Evolutionary conservation across 108 stramenopile species (phyloP).

Genomic region (Nitzschia putrida): DNA sequence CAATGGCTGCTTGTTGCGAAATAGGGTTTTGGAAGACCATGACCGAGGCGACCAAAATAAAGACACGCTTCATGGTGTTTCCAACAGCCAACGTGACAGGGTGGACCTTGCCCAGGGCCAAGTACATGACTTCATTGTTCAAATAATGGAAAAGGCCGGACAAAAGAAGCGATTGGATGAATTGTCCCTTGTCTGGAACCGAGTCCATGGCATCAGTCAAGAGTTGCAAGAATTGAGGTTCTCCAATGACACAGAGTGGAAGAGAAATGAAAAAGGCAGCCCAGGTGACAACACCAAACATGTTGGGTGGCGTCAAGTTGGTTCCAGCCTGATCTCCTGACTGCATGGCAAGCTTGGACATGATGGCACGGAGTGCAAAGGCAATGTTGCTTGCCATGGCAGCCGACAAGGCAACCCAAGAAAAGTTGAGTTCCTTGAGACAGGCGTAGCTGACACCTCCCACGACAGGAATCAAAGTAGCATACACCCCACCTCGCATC

Average conservation of each 20-base stretch:
- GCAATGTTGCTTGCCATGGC: conserved; percentile 91
- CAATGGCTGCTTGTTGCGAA: conserved; percentile 70
- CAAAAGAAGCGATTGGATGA: conserved; percentile 59
- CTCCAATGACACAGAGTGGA: conserved; percentile 70
- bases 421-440: conserved; percentile 84
- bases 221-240: conserved; percentile 52
- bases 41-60: conserved; percentile 93
- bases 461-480: conserved; percentile 82
- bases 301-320: conserved; percentile 80
- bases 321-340: conserved; percentile 52
- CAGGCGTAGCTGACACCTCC: conserved; percentile 92
- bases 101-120: conserved; percentile 84
- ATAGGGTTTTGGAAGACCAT: conserved; percentile 90
- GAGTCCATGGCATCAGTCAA: conserved; percentile 49
- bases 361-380: conserved; percentile 87
- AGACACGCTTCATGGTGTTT: conserved; percentile 96
- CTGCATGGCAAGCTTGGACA: conserved; percentile 84
- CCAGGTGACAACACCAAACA: conserved; percentile 90
- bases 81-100: conserved; percentile 95
- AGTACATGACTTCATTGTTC: conserved; percentile 96
- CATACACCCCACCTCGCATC: conserved; percentile 78
- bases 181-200: conserved; percentile 23
- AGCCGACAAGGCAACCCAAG: conserved; percentile 86
- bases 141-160: conserved; percentile 92
- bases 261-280: conserved; percentile 73